Percentiles rank a stretch among this genome's conserved stretches.
Conservation (phyloP, 2,329 filamentous ascomycete species). For the Ampelomyces quisqualis region DNA sequence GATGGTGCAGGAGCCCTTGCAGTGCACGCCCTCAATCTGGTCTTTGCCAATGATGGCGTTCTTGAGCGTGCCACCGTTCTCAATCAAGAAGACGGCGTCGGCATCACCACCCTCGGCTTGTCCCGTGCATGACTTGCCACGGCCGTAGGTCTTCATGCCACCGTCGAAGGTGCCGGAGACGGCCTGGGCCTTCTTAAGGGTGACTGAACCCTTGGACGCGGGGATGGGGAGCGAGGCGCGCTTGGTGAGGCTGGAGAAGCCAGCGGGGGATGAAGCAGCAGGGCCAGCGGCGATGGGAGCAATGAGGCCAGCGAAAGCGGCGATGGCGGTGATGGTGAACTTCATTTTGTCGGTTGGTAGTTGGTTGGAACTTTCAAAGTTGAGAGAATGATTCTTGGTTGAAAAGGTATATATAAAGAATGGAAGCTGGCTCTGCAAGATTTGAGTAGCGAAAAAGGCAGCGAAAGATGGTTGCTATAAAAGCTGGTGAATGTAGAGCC, state of each 20-base stretch:
- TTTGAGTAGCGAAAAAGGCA: conserved; percentile 21
- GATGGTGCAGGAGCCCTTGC: conserved; percentile 50
- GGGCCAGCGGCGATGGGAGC: conserved; percentile 33
- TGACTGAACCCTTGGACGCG: conserved; percentile 36
- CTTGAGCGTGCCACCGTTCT: conserved; percentile 53
- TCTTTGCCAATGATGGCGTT: conserved; percentile 59
- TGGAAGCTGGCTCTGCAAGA: conserved; percentile 13
- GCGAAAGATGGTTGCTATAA: conserved; percentile 14
- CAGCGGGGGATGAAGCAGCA: conserved; percentile 22
- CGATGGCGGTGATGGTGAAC: conserved; percentile 29
- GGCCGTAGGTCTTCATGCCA: conserved; percentile 40
- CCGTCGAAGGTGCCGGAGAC: conserved; percentile 36
- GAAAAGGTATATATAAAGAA: conserved; percentile 25
- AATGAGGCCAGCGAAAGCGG: conserved; percentile 31
- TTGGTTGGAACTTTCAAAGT: conserved; percentile 15
- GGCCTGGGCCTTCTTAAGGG: conserved; percentile 23
- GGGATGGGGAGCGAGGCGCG: conserved; percentile 36
- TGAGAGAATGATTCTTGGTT: conserved; percentile 11
- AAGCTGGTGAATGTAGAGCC: conserved; percentile 23
- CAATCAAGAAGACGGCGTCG: conserved; percentile 56
- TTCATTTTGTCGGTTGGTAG: conserved; percentile 34
- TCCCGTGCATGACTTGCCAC: conserved; percentile 43
- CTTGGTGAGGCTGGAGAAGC: conserved; percentile 32
- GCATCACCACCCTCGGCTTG: conserved; percentile 49
- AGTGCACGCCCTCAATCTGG: conserved; percentile 44